Base-by-base conservation (phyloP, 208 protist genomes). In the Trypanosomatidae sp. region DNA sequence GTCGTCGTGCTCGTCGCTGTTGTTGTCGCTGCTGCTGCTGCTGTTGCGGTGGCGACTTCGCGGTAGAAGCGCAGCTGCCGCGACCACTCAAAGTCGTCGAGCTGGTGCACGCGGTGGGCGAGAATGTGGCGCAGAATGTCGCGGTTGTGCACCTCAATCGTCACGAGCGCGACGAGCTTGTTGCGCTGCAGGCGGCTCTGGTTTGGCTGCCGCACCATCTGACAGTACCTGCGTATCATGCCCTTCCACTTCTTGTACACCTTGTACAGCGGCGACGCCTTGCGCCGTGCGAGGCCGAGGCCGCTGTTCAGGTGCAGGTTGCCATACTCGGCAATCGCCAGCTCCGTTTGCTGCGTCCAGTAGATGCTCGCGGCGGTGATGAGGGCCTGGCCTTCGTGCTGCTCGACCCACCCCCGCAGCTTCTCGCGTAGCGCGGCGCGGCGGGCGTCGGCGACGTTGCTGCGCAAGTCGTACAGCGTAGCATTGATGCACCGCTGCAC, bases 91-190 rank as follows among this genome's bases (percentile, higher is more conserved):
- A 99, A 99, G 62, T 97, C 87, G 30, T 92, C 82, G 13, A 82
- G 51, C 18, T 61, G 55, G 49, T 73, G 56, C 24, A 91, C 76
- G 18, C 94, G 69, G 40, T 72, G 42, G 32, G 88, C 66, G 10
- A 97, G 71, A 22, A 99, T 64, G 46, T 88, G 66, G 38, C 97
- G 76, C 35, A 99, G 78, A 24, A 99, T 97, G 57, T 99, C 97
- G 41, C 96, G 76, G 11, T 88, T 86, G 61, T 99, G 97, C 48
- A 99, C 96, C 68, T 99, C 96, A 58, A 99, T 97, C n/a, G 96
- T 98, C 48, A 99, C 88, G 24, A 98, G 62, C 8, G 96, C 71
- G 21, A 96, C 81, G 23, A 98, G 61, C 60, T 98, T 99, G 56
- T 82, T 89, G 43, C 97, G 91, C 47, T 97, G 73, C 48, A 98